A percentile compares a stretch with the other conserved stretches of the same genome.
phyloP scores from a whole-genome alignment of 345 rosid genomes.

The Laguncularia racemosa region DNA sequence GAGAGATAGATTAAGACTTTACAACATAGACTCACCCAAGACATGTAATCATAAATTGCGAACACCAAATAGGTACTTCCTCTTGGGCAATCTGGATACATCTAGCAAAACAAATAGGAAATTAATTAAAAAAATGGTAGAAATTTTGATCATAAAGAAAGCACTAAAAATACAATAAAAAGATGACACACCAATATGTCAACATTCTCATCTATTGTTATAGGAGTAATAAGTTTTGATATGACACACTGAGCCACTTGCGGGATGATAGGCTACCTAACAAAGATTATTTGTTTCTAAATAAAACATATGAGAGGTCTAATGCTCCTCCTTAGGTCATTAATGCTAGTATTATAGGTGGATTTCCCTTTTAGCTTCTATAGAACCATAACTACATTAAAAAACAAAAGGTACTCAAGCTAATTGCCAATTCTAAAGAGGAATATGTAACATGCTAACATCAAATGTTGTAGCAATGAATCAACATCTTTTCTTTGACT shows the following conservation, averaged over 20 bases:
- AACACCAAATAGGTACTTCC: conserved; percentile 84
- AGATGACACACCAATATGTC: conserved; percentile 64
- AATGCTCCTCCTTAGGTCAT: conserved; percentile 85
- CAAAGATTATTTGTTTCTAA: conserved; percentile 83
- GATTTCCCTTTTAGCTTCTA: conserved; percentile 62
- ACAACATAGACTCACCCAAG: conserved; percentile 59
- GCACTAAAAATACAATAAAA: background rate
- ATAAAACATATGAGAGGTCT: conserved; percentile 78
- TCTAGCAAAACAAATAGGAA: conserved; percentile 28
- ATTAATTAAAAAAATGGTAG: background rate
- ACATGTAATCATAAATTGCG: conserved; percentile 96
- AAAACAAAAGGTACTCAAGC: conserved; percentile 1
- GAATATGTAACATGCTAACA: background rate
- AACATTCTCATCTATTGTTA: conserved; percentile 74
- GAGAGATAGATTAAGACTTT: background rate
- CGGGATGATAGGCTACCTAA: conserved; percentile 73
- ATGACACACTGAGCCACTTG: conserved; percentile 88
- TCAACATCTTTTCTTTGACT: too few species aligned
- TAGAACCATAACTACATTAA: conserved; percentile 31
- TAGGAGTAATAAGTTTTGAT: conserved; percentile 85
- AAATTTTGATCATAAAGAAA: background rate
- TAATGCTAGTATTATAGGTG: conserved; percentile 82
- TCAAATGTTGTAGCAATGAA: too few species aligned
- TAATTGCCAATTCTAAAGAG: too few species aligned
- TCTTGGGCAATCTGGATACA: conserved; percentile 87